phyloP scores from a whole-genome alignment of 2,329 filamentous ascomycete genomes.

The Pseudonectria foliicola region DNA sequence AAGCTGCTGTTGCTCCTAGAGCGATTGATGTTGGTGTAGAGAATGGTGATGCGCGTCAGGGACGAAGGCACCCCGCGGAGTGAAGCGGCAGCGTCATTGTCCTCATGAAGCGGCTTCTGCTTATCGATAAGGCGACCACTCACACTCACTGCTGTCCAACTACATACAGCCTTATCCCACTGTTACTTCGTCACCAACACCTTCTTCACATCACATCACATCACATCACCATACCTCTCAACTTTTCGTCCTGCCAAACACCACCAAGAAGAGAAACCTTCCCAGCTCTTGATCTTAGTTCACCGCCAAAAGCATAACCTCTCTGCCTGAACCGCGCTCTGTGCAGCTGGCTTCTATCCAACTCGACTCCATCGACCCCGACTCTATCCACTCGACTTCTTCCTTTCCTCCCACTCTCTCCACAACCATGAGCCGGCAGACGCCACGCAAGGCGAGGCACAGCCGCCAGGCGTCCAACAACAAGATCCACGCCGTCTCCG shows the following conservation, averaged over 20 bases:
- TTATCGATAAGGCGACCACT: conserved; percentile 29
- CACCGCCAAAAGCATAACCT: too few relatives aligned
- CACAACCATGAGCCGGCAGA: conserved; percentile 36
- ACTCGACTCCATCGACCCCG: too few relatives aligned
- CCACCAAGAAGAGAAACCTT: too few relatives aligned
- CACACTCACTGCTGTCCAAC: conserved; percentile 1
- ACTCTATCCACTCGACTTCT: conserved; percentile 3
- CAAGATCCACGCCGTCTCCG: conserved; percentile 36
- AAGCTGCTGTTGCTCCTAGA: too few relatives aligned
- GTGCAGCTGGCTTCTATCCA: too few relatives aligned
- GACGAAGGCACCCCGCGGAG: conserved; percentile 8
- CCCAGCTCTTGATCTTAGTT: too few relatives aligned
- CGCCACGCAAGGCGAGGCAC: conserved; percentile 34
- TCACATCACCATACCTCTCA: too few relatives aligned
- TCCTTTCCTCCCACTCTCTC: neutral
- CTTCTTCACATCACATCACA: neutral
- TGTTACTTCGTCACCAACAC: neutral
- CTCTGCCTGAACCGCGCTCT: too few relatives aligned
- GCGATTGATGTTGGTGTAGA: too few relatives aligned
- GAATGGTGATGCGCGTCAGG: conserved; percentile 17
- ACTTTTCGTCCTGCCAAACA: too few relatives aligned
- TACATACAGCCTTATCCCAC: too few relatives aligned
- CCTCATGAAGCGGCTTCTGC: conserved; percentile 10
- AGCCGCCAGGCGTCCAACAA: conserved; percentile 34
- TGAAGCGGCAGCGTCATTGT: conserved; percentile 12